Evolutionary conservation across 2,329 filamentous ascomycete genomes (phyloP), one percentile per base, ranked within the genome.

Genomic region (Phaeosphaeria sp.): DNA sequence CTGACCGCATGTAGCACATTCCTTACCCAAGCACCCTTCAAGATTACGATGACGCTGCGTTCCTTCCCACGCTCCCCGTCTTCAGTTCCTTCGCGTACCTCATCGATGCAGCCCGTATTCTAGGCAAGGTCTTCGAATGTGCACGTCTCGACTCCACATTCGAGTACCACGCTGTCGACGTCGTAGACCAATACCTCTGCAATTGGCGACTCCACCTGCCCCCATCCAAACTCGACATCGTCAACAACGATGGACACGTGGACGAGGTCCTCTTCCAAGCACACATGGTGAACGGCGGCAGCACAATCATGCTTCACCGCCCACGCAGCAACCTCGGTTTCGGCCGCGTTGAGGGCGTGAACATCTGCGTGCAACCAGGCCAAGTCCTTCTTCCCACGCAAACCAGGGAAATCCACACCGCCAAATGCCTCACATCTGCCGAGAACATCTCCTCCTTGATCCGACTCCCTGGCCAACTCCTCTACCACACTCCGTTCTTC

Each of bases 191-290:
- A 30, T 84, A 86, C 43, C 83, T 90, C 46, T 83, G 83, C 15
- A 93, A 92, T 73, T 97, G 92, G 91, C 85, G 87, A 53, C 85
- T 94, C 48, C 90, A 95, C 68, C 81, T 97, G 0, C 93, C 93
- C 0, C 81, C 84, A 17, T 83, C 83, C 15, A 96, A 96, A 78
- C 83, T 83, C 54, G 86, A 91, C 59, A 80, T 96, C 52, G 85
- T 87, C 57, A 84, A 86, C 60, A 86, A 89, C 65, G 89, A 91
- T 30, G 84, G 87, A 20, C 39, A 57, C 52, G 82, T 93, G 11
- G 93, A 97, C 73, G 92, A 96, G 77, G 90, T 96, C 85, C 88
- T 97, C 77, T 96, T 97, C 78, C 92, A 96, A 74, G 93, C 91
- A 0, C 89, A 91, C 61, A 94, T 96, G 87, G 91, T 96, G 68